Base-by-base conservation (phyloP, 495 filamentous ascomycete genomes). In the Margaritispora aquatica region DNA sequence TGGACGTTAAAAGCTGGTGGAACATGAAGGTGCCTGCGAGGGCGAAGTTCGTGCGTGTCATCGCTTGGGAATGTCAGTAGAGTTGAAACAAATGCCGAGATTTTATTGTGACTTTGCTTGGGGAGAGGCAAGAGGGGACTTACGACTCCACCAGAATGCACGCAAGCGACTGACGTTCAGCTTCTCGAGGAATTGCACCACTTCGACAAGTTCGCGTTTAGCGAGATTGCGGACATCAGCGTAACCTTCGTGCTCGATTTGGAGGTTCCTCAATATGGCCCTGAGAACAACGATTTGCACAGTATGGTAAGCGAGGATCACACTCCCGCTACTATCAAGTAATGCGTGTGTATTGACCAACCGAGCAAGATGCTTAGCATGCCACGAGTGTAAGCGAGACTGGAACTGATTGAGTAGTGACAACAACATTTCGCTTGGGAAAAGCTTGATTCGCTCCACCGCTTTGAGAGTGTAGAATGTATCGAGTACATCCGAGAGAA, bases 241-340 rank as follows among this genome's bases (percentile, higher is more conserved):
- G 22, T 48, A 52, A 1, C 34, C 44, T 7, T 15, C 70, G 49
- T 75, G 70, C 20, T 72, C 68, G 1, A 71, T 64, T 22, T 70
- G 67, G 24, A 85, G 70, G 9, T 76, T 79, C 21, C 80, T 77
- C 47, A 86, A 75, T 57, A 86, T 82, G 65, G 75, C 81, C 26
- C 83, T 77, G 68, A 83, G 82, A 4, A 86, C 74, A 41, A 82
- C 83, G 61, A 84, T 83, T 68, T 84, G 81, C 10, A 80, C 81
- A 29, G 83, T 79, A 52, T 84, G 82, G 68, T 84, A 86, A 46
- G 79, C 77, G 24, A 86, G 71, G 55, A 84, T 80, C n/a, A 84
- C 74, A 27, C 80, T 77, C 4, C 81, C 81, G 23, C 31, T 53
- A 23, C 34, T 53, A 67, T 76, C 75, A 50, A 50, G 44, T n/a